A percentile compares a stretch with the other conserved stretches of the same genome.
phyloP scores from a whole-genome alignment of 306 rosid genomes.

The Trifolium subterraneum region DNA sequence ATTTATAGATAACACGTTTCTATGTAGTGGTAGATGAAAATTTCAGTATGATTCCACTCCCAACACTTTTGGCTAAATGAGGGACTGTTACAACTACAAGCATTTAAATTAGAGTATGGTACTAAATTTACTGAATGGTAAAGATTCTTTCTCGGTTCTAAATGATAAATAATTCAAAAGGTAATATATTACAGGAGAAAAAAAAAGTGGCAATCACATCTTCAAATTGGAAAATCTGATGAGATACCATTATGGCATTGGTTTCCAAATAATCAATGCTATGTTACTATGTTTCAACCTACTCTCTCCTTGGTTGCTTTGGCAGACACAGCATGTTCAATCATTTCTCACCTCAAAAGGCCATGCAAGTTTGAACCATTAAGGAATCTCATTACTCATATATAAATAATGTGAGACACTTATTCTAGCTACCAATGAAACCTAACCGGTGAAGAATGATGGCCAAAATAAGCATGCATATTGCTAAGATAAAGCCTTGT shows the following conservation, averaged over 20 bases:
- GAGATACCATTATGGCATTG: constrained; percentile 45
- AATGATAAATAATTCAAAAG: constrained; percentile 32
- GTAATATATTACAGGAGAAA: constrained; percentile 31
- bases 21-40: neutral
- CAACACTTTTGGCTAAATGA: neutral
- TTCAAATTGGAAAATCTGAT: constrained; percentile 33
- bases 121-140: constrained; percentile 36
- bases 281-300: constrained; percentile 29
- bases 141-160: constrained; percentile 18
- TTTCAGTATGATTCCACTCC: neutral
- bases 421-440: constrained; percentile 76
- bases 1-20: neutral
- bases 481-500: constrained; percentile 77
- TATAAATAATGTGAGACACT: neutral
- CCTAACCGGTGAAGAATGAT: constrained; percentile 81
- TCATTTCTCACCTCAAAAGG: constrained; percentile 24
- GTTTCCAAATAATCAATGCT: constrained; percentile 33
- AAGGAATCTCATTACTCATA: constrained; percentile 27
- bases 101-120: constrained; percentile 6
- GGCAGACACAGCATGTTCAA: constrained; percentile 28
- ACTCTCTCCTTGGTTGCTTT: constrained; percentile 24
- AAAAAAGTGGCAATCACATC: constrained; percentile 35
- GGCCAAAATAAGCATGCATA: constrained; percentile 88
- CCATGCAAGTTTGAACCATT: constrained; percentile 34
- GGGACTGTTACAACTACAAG: neutral